Evolutionary conservation across 768 basidiomycete genomes (phyloP).

Genomic region (Hypholoma sublateritium): DNA sequence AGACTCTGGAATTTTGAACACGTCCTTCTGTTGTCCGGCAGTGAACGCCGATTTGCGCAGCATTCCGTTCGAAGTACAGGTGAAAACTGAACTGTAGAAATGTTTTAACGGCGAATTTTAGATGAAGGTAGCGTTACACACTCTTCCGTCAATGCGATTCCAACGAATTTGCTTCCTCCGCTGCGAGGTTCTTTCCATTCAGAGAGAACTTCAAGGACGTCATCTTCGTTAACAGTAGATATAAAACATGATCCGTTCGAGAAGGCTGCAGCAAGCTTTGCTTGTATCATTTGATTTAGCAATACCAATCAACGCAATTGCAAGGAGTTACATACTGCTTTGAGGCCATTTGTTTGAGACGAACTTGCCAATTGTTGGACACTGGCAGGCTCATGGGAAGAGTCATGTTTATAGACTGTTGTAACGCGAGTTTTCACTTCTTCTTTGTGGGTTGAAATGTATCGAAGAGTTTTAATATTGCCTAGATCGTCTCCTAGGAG

Average conservation of each 20-base stretch:
- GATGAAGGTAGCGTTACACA: constrained; percentile 20
- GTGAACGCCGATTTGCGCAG: constrained; percentile 47
- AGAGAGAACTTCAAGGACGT: constrained; percentile 35
- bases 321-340: constrained; percentile 36
- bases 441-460: constrained; percentile 26
- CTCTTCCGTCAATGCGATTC: constrained; percentile 52
- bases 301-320: background rate
- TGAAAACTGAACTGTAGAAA: constrained; percentile 47
- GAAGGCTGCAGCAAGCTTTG: constrained; percentile 66
- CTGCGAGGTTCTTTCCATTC: constrained; percentile 70
- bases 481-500: constrained; percentile 80
- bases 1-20: constrained; percentile 6
- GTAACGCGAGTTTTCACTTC: constrained; percentile 33
- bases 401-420: constrained; percentile 31
- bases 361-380: constrained; percentile 28
- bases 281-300: constrained; percentile 31
- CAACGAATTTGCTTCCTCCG: constrained; percentile 59
- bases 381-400: constrained; percentile 5
- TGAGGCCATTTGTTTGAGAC: constrained; percentile 1
- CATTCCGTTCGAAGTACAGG: constrained; percentile 78
- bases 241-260: constrained; percentile 56
- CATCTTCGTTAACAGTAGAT: constrained; percentile 41
- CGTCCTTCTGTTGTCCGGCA: constrained; percentile 13
- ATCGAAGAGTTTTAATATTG: constrained; percentile 62
- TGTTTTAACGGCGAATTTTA: background rate